Conservation (phyloP, 768 basidiomycete genomes). For the Botryobasidium botryosum region DNA sequence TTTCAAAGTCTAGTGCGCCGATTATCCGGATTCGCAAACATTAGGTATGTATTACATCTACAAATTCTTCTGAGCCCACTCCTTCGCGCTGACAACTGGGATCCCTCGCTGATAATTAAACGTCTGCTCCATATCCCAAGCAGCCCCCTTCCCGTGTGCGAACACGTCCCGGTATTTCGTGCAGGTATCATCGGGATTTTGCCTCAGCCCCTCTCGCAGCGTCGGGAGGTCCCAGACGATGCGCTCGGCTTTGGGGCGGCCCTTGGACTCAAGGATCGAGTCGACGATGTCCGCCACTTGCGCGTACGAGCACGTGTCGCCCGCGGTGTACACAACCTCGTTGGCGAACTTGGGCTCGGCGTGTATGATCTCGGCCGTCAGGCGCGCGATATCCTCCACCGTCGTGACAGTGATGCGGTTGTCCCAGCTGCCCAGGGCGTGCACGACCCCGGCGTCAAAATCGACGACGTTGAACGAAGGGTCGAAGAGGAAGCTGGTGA, state of each 20-base stretch:
- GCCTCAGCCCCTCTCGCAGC: constrained; percentile 12
- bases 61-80: no score
- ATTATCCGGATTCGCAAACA: no score
- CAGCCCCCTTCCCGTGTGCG: no score
- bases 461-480: constrained; percentile 18
- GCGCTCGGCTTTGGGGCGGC: constrained; percentile 9
- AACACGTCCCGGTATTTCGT: constrained; percentile 18
- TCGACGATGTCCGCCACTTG: constrained; percentile 16
- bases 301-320: constrained; percentile 19
- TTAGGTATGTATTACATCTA: no score
- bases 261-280: constrained; percentile 7
- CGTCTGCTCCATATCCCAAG: no score
- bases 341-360: constrained; percentile 14
- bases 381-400: constrained; percentile 17
- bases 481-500: constrained; percentile 20
- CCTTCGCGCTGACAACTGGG: no score
- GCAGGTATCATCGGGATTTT: constrained; percentile 14
- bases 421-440: constrained; percentile 16
- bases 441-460: constrained; percentile 12
- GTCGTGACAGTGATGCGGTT: constrained; percentile 19
- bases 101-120: no score
- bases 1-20: no score
- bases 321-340: constrained; percentile 18
- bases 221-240: constrained; percentile 13
- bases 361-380: constrained; percentile 15